Percentiles rank a stretch among this genome's conserved stretches.
phyloP scores from a whole-genome alignment of 164 flowering plant genomes.

The Protea cynaroides region DNA sequence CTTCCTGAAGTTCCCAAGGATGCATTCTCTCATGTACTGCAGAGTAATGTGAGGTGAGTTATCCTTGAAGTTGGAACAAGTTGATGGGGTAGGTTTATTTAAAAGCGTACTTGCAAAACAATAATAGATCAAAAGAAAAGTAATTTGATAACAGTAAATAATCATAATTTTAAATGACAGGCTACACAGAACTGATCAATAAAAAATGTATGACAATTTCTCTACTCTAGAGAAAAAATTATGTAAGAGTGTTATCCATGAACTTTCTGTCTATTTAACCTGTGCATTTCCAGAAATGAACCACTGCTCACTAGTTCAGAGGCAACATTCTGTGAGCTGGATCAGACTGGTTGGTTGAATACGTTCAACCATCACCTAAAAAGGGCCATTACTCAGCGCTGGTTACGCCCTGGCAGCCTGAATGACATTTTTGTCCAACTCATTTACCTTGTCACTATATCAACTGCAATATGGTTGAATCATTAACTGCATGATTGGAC shows the following conservation, averaged over 20 bases:
- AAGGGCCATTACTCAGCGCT: too few relatives aligned
- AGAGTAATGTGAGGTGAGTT: conserved; percentile 7
- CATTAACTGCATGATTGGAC: too few relatives aligned
- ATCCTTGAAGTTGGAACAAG: conserved; percentile 1
- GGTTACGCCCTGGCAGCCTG: too few relatives aligned
- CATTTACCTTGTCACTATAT: too few relatives aligned
- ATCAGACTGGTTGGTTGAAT: too few relatives aligned
- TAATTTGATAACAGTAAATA: background rate
- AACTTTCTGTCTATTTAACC: too few relatives aligned
- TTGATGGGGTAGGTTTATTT: background rate
- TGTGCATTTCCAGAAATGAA: background rate
- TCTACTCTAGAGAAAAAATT: background rate
- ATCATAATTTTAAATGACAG: background rate
- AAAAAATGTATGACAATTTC: background rate
- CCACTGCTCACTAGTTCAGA: background rate
- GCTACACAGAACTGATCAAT: background rate
- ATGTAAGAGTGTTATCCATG: background rate
- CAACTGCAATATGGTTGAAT: too few relatives aligned
- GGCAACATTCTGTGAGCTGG: too few relatives aligned
- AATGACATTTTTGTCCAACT: too few relatives aligned
- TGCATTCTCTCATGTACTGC: conserved; percentile 99
- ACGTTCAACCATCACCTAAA: too few relatives aligned
- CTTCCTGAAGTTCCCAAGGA: conserved; percentile 89
- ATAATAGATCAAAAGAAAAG: background rate
- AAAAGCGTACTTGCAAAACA: background rate